These are phyloP conservation scores for Eucalyptus erythrocorys DNA, from an alignment of 345 rosid genomes.

Conservation along the genomic window DNA sequence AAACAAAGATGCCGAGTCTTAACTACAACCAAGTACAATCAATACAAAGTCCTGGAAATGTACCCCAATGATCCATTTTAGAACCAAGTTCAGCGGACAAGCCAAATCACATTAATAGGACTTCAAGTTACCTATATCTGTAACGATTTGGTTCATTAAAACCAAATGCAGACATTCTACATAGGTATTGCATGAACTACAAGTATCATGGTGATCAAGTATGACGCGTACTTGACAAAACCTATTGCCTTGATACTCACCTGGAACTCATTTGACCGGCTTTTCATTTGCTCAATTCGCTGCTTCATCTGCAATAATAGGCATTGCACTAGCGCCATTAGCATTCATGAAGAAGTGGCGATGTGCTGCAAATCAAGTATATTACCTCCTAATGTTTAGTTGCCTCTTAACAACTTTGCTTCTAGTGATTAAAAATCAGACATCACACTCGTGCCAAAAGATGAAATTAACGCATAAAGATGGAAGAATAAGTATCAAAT, in stretches of 20 bases:
- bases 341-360: background rate
- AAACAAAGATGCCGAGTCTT: background rate
- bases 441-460: background rate
- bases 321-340: background rate
- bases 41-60: background rate
- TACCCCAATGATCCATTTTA: background rate
- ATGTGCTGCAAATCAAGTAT: background rate
- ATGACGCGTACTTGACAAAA: background rate
- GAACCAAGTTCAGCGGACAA: background rate
- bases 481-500: background rate
- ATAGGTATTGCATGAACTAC: background rate
- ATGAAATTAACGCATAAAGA: background rate
- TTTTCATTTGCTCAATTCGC: constrained; percentile 5
- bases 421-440: background rate
- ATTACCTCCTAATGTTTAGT: background rate
- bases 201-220: background rate
- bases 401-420: background rate
- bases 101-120: background rate
- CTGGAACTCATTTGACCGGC: constrained; percentile 30
- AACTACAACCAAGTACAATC: background rate
- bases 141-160: background rate
- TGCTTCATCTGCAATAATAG: constrained; percentile 37
- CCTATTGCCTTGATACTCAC: constrained; percentile 9
- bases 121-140: background rate
- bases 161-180: background rate